Evolutionary conservation across 805 yeast species (phyloP), one percentile per base, ranked within the genome.

Genomic region (Ogataea methanolica): DNA sequence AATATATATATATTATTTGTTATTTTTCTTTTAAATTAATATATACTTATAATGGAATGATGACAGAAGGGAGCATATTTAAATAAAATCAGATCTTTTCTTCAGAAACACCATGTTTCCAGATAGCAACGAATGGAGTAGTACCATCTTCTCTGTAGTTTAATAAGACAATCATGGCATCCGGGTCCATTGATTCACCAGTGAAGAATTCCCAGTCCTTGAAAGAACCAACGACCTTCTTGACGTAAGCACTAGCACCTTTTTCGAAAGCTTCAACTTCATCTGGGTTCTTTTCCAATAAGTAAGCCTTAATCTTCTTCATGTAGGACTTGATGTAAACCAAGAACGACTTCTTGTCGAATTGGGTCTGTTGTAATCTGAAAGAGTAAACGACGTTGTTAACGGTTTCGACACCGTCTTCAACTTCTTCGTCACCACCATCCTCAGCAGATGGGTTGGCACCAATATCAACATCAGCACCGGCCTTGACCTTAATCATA

Each of bases 121-220:
- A 94, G 85, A 91, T 84, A 59, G 91, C 89, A 68, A 92, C 94
- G 78, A 71, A 94, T 70, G 99, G 99, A 63, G 99, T 94, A 65
- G 83, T 79, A 80, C 99, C 99, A 72, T 94, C 98, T 80, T 94
- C 99, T 79, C 99, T 95, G 90, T 92, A 94, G 95, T 94, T 94
- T 76, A 94, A 87, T 73, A 94, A 83, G 62, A 90, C 89, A 69
- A 94, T 76, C 99, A 94, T 94, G 63, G 85, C 99, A 76, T 94
- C 99, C 73, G 99, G 99, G 83, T 94, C 97, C 99, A 94, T 94
- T 70, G 96, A 87, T 80, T 92, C 98, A 81, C 99, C 98, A 62
- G 97, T 92, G 91, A 76, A 94, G 83, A 94, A 94, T 71, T 94
- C 99, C 96, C 95, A 94, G 83, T 94, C 99, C 71, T 85, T 86